Conservation (phyloP, 2,329 filamentous ascomycete species). For the Exophiala spinifera region DNA sequence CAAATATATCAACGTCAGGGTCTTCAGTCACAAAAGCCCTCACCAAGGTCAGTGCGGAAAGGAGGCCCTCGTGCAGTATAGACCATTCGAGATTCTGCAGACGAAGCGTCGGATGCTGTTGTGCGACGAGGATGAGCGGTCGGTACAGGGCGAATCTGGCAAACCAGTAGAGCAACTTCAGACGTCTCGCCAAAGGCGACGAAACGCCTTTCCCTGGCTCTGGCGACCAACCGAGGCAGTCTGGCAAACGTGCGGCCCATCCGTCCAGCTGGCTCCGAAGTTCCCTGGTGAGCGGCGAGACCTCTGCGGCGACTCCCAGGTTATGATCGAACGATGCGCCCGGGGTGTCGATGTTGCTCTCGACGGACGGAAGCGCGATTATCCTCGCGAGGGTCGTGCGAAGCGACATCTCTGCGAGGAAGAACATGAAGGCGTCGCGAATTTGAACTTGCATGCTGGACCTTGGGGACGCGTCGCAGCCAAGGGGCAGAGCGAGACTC, state of each 20-base stretch:
- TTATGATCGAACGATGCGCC: too few relatives aligned
- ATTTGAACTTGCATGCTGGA: neutral
- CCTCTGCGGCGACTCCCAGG: too few relatives aligned
- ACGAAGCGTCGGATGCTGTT: neutral
- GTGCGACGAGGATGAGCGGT: neutral
- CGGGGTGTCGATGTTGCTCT: too few relatives aligned
- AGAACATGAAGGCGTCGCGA: neutral
- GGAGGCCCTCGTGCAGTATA: neutral
- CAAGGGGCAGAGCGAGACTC: neutral
- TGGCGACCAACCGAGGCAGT: neutral
- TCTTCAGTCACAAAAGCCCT: neutral
- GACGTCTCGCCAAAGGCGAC: neutral
- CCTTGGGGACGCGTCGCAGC: neutral
- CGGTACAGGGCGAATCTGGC: neutral
- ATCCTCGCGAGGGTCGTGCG: neutral
- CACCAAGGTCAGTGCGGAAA: neutral
- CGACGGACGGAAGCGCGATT: neutral
- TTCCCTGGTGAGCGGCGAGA: neutral
- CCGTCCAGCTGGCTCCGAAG: neutral
- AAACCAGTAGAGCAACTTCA: slow-evolving; percentile 2
- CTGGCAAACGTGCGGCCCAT: neutral
- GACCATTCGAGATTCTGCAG: neutral
- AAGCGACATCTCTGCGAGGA: neutral
- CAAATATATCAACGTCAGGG: neutral
- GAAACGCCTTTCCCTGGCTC: neutral